Conservation (phyloP, 441 rosid species). For the Flueggea neowawraea region DNA sequence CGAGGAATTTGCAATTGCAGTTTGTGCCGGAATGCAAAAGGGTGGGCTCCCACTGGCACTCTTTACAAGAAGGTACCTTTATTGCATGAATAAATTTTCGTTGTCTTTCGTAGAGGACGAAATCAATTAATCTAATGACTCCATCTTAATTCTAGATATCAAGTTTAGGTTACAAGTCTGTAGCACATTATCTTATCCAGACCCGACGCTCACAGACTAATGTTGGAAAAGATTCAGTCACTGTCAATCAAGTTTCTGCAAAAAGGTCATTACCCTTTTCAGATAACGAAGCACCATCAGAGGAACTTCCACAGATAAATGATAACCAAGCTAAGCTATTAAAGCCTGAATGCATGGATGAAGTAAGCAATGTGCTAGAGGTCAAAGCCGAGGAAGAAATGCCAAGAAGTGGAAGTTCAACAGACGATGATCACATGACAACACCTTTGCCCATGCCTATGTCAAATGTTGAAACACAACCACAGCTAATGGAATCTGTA, state of each 20-base stretch:
- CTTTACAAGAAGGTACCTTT: slow-evolving; percentile 64
- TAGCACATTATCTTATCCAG: slow-evolving; percentile 89
- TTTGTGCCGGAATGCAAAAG: slow-evolving; percentile 75
- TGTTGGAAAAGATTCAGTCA: slow-evolving; percentile 13
- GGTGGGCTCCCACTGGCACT: slow-evolving; percentile 80
- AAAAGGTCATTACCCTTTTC: slow-evolving; percentile 69
- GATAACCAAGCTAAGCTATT: slow-evolving; percentile 8
- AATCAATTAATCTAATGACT: slow-evolving; percentile 16
- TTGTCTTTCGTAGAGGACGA: slow-evolving; percentile 3
- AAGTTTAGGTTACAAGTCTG: slow-evolving; percentile 78
- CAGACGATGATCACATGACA: slow-evolving; percentile 5
- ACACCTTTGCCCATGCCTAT: slow-evolving; percentile 39
- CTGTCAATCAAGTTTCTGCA: slow-evolving; percentile 43
- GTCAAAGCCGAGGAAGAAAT: slow-evolving; percentile 16
- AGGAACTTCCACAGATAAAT: slow-evolving; percentile 14
- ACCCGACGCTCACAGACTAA: slow-evolving; percentile 30
- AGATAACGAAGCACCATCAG: slow-evolving; percentile 19
- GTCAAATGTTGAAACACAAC: slow-evolving; percentile 19
- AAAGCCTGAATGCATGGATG: slow-evolving; percentile 17
- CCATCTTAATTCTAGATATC: slow-evolving; percentile 38
- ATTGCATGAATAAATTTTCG: not conserved
- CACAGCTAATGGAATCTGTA: slow-evolving; percentile 15
- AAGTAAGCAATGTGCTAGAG: slow-evolving; percentile 13
- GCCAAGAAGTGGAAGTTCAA: slow-evolving; percentile 8
- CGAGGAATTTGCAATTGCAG: slow-evolving; percentile 96